A percentile compares a stretch with the other conserved stretches of the same genome.
These are phyloP conservation scores for Phlegmacium glaucopus DNA, from an alignment of 768 basidiomycete genomes.

Conservation along the genomic window DNA sequence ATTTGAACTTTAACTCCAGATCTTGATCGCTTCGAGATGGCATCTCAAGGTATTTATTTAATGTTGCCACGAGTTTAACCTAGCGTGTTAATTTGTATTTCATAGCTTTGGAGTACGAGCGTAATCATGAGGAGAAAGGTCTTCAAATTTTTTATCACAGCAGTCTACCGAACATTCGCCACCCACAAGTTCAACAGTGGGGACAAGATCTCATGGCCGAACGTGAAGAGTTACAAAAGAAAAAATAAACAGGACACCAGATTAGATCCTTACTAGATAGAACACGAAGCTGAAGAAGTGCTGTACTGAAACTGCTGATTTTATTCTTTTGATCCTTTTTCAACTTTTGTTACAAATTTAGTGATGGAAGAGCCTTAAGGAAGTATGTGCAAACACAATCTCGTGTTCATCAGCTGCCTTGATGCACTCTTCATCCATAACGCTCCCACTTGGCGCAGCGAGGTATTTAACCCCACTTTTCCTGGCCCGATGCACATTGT, in stretches of 20 bases:
- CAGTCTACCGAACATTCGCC: slow-evolving; percentile 68
- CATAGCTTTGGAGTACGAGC: slow-evolving; percentile 73
- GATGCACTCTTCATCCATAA: slow-evolving; percentile 97
- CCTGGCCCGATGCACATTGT: slow-evolving; percentile 91
- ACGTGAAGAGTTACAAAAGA: slow-evolving; percentile 26
- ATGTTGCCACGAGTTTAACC: not conserved
- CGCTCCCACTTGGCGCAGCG: slow-evolving; percentile 88
- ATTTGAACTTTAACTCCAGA: slow-evolving; percentile 47
- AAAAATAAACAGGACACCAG: not conserved
- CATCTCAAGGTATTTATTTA: slow-evolving; percentile 58
- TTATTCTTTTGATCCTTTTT: slow-evolving; percentile 4
- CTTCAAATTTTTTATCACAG: slow-evolving; percentile 81
- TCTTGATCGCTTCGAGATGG: slow-evolving; percentile 87
- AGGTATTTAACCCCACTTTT: slow-evolving; percentile 92
- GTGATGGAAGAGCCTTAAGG: slow-evolving; percentile 88
- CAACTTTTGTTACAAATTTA: too few species aligned
- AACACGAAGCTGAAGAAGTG: not conserved
- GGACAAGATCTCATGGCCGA: slow-evolving; percentile 54
- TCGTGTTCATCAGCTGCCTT: slow-evolving; percentile 92
- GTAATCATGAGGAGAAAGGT: slow-evolving; percentile 37
- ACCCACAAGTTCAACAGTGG: slow-evolving; percentile 74
- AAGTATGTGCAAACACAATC: slow-evolving; percentile 90
- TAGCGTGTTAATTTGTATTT: not conserved
- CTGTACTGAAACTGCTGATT: not conserved
- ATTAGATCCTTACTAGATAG: not conserved